Evolutionary conservation across 2,329 filamentous ascomycete species (phyloP).

Genomic region (Pezicula neosporulosa): DNA sequence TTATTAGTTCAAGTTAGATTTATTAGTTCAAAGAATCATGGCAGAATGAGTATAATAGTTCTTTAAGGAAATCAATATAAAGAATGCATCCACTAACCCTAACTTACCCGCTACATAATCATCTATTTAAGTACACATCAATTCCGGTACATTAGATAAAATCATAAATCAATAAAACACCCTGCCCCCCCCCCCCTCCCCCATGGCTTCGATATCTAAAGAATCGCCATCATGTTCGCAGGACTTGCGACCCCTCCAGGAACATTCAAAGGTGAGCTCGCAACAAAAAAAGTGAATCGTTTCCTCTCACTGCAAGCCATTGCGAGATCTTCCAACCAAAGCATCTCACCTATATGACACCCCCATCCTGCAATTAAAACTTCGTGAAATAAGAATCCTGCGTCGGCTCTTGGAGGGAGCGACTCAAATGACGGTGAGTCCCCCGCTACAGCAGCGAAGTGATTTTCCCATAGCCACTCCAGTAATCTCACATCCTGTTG

Average conservation of each 20-base stretch:
- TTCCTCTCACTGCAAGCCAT: constrained; percentile 3
- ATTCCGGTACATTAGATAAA: too few species aligned
- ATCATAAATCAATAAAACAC: too few species aligned
- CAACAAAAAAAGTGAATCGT: constrained; percentile 14
- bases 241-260: constrained; percentile 5
- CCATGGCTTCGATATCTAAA: background rate
- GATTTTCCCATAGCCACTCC: constrained; percentile 29
- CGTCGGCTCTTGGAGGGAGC: constrained; percentile 20
- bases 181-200: too few species aligned
- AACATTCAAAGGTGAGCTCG: constrained; percentile 4
- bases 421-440: constrained; percentile 34
- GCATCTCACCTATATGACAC: constrained; percentile 13
- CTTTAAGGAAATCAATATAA: too few species aligned
- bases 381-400: constrained; percentile 20
- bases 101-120: too few species aligned
- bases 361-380: constrained; percentile 14
- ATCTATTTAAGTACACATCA: too few species aligned
- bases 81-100: too few species aligned
- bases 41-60: too few species aligned
- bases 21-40: too few species aligned
- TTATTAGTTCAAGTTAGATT: too few species aligned
- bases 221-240: constrained; percentile 11
- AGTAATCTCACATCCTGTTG: constrained; percentile 39
- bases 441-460: constrained; percentile 29
- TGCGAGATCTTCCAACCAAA: constrained; percentile 12